Evolutionary conservation across 331 rosid genomes (phyloP).

Genomic region (Ulmus americana): DNA sequence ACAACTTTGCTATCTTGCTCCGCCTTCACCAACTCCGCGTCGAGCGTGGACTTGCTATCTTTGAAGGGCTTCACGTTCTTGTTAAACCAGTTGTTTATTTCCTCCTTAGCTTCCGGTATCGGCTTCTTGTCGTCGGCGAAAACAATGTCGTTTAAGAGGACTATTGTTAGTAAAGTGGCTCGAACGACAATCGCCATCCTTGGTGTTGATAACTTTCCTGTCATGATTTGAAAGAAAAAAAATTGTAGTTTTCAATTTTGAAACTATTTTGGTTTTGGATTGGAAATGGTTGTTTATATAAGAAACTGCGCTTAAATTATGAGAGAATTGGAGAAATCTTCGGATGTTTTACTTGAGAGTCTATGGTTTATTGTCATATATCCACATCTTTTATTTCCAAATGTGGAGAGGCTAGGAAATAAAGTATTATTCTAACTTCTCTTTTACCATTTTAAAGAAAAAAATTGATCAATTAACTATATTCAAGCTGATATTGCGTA

Average conservation of each 20-base stretch:
- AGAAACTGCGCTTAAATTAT: background rate
- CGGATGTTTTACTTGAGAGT: background rate
- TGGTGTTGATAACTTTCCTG: background rate
- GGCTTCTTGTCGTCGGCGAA: constrained; percentile 13
- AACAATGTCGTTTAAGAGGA: constrained; percentile 7
- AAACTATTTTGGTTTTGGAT: background rate
- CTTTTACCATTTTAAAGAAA: no score
- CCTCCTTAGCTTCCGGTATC: constrained; percentile 16
- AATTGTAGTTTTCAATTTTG: background rate
- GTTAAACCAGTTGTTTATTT: constrained; percentile 35
- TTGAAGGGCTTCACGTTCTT: constrained; percentile 22
- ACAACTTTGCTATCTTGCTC: constrained; percentile 30
- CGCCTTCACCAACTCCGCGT: constrained; percentile 34
- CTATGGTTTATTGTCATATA: background rate
- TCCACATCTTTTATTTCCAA: background rate
- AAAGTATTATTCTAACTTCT: background rate
- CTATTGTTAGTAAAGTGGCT: constrained; percentile 1
- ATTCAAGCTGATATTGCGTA: no score
- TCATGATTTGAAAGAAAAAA: constrained; percentile 3
- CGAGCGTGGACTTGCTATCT: constrained; percentile 20
- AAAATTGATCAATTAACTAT: no score
- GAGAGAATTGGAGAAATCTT: constrained; percentile 12
- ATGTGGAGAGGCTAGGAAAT: background rate
- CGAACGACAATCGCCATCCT: background rate
- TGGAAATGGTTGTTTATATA: background rate